Base-by-base conservation (phyloP, 2,329 filamentous ascomycete genomes). In the Cladorrhinum sp. region DNA sequence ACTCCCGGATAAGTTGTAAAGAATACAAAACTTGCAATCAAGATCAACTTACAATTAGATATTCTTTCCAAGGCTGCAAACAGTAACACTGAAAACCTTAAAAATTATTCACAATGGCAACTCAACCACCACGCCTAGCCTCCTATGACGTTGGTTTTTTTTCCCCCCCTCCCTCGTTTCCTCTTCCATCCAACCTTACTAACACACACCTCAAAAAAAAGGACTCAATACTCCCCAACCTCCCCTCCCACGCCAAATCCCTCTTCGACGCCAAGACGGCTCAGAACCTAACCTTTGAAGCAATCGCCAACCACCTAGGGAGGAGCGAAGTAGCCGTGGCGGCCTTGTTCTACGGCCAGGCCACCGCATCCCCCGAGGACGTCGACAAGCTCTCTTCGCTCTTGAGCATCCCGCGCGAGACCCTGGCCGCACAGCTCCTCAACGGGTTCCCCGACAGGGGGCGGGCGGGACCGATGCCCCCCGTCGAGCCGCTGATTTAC, bases 401-500 rank as follows among this genome's bases (percentile, higher is more conserved):
- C 63, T 77, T 81, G 8, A 76, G 78, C 18, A 73, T 85, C 61
- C 77, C 81, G 13, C 78, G 81, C 52, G 77, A 77, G 12, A 70
- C 71, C 1, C 80, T 96, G 2, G 79, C 82, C 58, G 77, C 79
- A 2, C 84, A 91, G 68, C 79, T 95, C 64, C 79, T 80, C 32
- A 29, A 16, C 5, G 89, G 86, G 0, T 93, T 90, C 70, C 93
- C 92, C 0, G 91, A 96, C 73, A 85, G 93, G 2, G 93, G 93
- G 32, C 81, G 86, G 57, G 84, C 87, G 0, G 85, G 91, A 1
- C 89, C 92, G 60, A 93, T 95, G 90, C 91, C 91, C 0, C 91
- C 91, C 0, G 87, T 85, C 61, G 92, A 96, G 73, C 92, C 92
- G 3, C 76, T 96, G 67, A 93, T 97, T 71, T 98, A 98, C 75